Evolutionary conservation across 2,329 filamentous ascomycete species (phyloP), one percentile per base, ranked within the genome.

Genomic region (Volutella citrinella): DNA sequence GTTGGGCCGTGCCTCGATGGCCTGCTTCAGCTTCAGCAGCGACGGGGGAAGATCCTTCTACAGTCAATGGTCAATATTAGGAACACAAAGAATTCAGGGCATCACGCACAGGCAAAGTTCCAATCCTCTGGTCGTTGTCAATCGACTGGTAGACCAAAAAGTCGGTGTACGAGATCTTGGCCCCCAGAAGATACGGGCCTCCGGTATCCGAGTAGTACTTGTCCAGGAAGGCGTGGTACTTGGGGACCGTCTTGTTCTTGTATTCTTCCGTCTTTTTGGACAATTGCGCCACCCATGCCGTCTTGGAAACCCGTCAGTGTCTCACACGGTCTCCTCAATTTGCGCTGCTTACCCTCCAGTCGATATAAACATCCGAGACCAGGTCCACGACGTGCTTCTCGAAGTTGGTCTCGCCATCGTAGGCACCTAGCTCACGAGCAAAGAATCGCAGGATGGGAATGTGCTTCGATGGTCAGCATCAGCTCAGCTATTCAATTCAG

Each of bases 141-240:
- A 65, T 54, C 4, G 60, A 60, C 30, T 63, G 58, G 35, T 59
- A 65, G 3, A 66, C 44, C 0, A 57, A 60, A 38, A 66, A 66
- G 24, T 66, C 63, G 11, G 48, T 55, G 22, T 66, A 66, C 5
- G 56, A 61, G 30, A 64, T 35, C 17, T 42, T 52, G 6, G 63
- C 45, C 2, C 63, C 62, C 1, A 66, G 42, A 4, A 66, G 54
- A 30, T 56, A 66, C 2, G 63, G 63, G 0, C 62, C 63, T 0
- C 35, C 34, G 1, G 30, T 33, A 2, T 60, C 46, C 0, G 48
- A 32, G 19, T 64, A 64, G 21, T 58, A 60, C 19, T 55, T 36
- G 0, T 34, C 52, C 2, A 63, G 17, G 2, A 58, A 23, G 0
- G 51, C 40, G 19, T 64, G 57, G 39, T 60, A 65, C n/a, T 49